A percentile compares a stretch with the other conserved stretches of the same genome.
Conservation (phyloP, 2,329 filamentous ascomycete genomes). For the Fusarium beomiforme region DNA sequence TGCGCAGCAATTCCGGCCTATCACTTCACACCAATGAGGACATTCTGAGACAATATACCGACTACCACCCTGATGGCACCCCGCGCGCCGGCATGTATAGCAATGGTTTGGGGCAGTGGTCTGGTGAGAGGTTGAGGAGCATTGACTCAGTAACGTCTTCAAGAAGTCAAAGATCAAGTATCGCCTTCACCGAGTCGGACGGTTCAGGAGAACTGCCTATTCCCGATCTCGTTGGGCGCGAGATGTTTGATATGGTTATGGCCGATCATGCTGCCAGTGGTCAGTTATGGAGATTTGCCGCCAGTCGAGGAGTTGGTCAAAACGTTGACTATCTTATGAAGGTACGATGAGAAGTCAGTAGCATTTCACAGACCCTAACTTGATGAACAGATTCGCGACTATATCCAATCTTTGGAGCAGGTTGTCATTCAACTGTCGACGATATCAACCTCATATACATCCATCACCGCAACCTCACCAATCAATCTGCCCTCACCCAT, state of each 20-base stretch:
- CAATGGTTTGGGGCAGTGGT: conserved; percentile 21
- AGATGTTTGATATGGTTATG: conserved; percentile 62
- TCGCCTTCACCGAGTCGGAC: conserved; percentile 42
- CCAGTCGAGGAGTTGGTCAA: conserved; percentile 56
- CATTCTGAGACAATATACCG: conserved; percentile 57
- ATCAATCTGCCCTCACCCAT: conserved; percentile 54
- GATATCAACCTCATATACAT: conserved; percentile 57
- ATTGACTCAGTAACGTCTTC: conserved; percentile 42
- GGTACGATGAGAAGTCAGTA: conserved; percentile 44
- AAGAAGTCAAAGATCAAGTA: conserved; percentile 40
- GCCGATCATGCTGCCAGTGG: conserved; percentile 58
- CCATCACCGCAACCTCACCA: conserved; percentile 54
- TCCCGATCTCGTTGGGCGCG: conserved; percentile 59
- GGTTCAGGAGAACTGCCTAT: conserved; percentile 44
- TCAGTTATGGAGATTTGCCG: conserved; percentile 61
- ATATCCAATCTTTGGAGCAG: conserved; percentile 56
- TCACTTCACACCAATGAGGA: conserved; percentile 56
- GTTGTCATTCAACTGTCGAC: conserved; percentile 51
- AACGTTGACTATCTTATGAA: conserved; percentile 63
- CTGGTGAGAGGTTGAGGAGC: conserved; percentile 40
- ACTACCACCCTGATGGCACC: conserved; percentile 55
- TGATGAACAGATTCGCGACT: conserved; percentile 53
- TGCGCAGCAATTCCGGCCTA: conserved; percentile 60
- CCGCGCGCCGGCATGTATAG: conserved; percentile 40
- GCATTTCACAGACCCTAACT: not conserved